Conservation (phyloP, 129 eudicot genomes). For the Lonicera japonica region DNA sequence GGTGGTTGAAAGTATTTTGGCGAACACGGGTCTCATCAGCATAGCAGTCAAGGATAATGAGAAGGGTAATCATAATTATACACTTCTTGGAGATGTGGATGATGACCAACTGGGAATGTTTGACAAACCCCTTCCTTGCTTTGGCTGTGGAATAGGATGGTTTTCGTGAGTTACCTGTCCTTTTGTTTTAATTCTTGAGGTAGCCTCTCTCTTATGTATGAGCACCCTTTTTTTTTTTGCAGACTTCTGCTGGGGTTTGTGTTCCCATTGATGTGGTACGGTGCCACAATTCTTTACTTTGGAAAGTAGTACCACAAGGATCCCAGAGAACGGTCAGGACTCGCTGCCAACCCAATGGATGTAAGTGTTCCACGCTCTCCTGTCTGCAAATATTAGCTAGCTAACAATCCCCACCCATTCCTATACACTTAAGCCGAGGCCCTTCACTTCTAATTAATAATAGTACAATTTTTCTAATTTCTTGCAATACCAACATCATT, state of each 20-base stretch:
- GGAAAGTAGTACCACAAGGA: constrained; percentile 78
- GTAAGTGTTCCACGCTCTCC: constrained; percentile 25
- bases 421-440: not conserved
- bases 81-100: constrained; percentile 56
- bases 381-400: not conserved
- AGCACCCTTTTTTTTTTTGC: constrained; percentile 15
- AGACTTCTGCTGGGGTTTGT: constrained; percentile 57
- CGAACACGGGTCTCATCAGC: constrained; percentile 35
- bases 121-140: constrained; percentile 79
- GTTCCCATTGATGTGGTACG: constrained; percentile 70
- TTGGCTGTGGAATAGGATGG: constrained; percentile 92
- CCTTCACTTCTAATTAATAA: no score
- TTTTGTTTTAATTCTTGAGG: not conserved
- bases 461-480: no score
- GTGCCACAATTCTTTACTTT: constrained; percentile 66
- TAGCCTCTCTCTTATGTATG: not conserved
- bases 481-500: no score
- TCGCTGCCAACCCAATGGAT: constrained; percentile 77
- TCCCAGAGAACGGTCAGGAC: constrained; percentile 88
- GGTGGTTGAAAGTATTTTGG: not conserved
- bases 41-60: no score
- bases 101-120: constrained; percentile 44
- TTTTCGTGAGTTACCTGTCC: constrained; percentile 45
- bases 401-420: no score
- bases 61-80: constrained; percentile 40